Percentiles rank a stretch among this genome's conserved stretches.
Evolutionary conservation across 2,329 filamentous ascomycete genomes (phyloP).

Genomic region (Didymella lethalis): DNA sequence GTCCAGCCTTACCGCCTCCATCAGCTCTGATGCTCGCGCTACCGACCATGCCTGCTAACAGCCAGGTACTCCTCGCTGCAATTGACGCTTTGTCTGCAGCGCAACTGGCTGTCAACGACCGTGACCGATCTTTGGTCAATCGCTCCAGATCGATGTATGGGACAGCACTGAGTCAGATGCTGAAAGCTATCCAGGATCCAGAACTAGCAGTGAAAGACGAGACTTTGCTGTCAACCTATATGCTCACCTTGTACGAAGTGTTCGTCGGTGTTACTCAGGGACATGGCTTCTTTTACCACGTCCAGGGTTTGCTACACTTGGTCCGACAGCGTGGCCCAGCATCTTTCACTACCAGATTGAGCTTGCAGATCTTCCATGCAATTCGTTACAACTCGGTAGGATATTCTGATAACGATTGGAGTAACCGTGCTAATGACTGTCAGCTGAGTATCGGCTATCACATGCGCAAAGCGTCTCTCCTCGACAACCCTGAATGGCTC

Average conservation of each 20-base stretch:
- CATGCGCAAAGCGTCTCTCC: conserved; percentile 46
- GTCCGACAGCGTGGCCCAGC: conserved; percentile 44
- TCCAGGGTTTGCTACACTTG: conserved; percentile 46
- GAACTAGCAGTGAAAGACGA: conserved; percentile 42
- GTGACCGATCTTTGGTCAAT: conserved; percentile 41
- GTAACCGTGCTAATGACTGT: conserved; percentile 15
- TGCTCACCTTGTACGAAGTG: conserved; percentile 48
- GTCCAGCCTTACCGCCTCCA: conserved; percentile 44
- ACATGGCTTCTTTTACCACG: conserved; percentile 50
- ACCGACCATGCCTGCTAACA: conserved; percentile 42
- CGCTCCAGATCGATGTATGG: conserved; percentile 48
- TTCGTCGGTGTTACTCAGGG: conserved; percentile 47
- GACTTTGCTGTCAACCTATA: conserved; percentile 46
- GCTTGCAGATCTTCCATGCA: conserved; percentile 46
- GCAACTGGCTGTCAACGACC: conserved; percentile 45
- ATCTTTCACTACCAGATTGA: conserved; percentile 41
- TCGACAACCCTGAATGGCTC: conserved; percentile 47
- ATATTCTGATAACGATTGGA: not conserved
- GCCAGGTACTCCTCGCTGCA: conserved; percentile 41
- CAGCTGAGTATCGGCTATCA: conserved; percentile 48
- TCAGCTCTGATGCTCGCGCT: conserved; percentile 47
- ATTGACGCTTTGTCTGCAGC: conserved; percentile 47
- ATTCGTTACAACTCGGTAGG: conserved; percentile 48
- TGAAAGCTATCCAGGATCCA: conserved; percentile 42
- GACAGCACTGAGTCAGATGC: conserved; percentile 44